Base-by-base conservation (phyloP, 306 rosid species). In the Macrotyloma uniflorum region DNA sequence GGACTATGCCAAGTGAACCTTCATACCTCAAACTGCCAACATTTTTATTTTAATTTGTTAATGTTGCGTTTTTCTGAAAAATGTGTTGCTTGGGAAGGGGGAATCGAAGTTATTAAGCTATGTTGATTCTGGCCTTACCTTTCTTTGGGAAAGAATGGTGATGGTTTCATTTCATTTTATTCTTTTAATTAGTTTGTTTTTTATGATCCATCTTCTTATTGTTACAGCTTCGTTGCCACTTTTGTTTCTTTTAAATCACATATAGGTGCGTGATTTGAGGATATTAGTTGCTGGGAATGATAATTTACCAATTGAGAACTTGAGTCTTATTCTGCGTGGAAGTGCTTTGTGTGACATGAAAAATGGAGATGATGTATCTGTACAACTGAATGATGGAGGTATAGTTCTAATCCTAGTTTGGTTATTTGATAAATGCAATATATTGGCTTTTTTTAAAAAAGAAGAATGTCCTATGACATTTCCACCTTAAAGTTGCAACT, bases 311-410 rank as follows among this genome's bases (percentile, higher is more conserved):
- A 46, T 86, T 42, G 92, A 90, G 54, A 87, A 88, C 71, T 78
- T 92, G 90, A 90, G 90, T 83, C 91, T 95, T 79, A 79, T 95
- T 78, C 85, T 89, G 53, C 92, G 80, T 15, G 98, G 98, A 66
- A 88, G 83, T 67, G 94, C 90, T 26, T 85, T 95, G 83, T 84
- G 75, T 68, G 98, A 92, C 79, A 38, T 43, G 68, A 76, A 83
- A 78, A 89, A 88, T 70, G 97, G 91, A 49, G 90, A 86, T 16
- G 88, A 92, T 42, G 80, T 62, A 12, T 30, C 24, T 58, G 67
- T 90, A 40, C 87, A 85, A 70, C 98, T 92, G 78, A 83, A 70
- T 33, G 80, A 89, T 61, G 93, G 97, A 67, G 98, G 98, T 95
- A 89, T 77, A 24, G 6, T 63, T 77, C 35, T 64, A 66, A 55